A percentile compares a stretch with the other conserved stretches of the same genome.
These are phyloP conservation scores for Castanopsis chinensis DNA, from an alignment of 306 rosid species.

Conservation along the genomic window DNA sequence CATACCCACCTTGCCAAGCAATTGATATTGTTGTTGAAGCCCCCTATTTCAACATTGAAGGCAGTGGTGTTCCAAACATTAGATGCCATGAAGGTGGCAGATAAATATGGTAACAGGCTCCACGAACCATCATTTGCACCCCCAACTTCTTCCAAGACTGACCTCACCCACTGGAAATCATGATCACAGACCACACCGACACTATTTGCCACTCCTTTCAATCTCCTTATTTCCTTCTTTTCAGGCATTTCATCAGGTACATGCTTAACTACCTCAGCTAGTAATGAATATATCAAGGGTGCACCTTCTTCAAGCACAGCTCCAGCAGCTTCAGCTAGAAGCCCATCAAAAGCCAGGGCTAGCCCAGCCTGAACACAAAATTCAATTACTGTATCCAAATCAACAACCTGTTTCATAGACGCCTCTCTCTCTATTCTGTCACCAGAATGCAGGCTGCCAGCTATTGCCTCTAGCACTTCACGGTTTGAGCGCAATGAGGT, in stretches of 20 bases:
- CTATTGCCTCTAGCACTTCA: slow-evolving; percentile 82
- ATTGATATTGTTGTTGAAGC: slow-evolving; percentile 89
- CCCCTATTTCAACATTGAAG: slow-evolving; percentile 92
- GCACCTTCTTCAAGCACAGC: slow-evolving; percentile 84
- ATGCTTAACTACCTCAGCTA: slow-evolving; percentile 74
- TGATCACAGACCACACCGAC: slow-evolving; percentile 67
- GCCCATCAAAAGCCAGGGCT: slow-evolving; percentile 79
- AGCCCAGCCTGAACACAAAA: slow-evolving; percentile 95
- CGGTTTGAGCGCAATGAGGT: slow-evolving; percentile 86
- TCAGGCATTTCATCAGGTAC: slow-evolving; percentile 85
- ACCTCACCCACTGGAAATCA: slow-evolving; percentile 89
- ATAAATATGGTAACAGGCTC: slow-evolving; percentile 91
- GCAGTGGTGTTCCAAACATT: slow-evolving; percentile 87
- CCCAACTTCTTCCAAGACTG: slow-evolving; percentile 88
- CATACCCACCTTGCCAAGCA: slow-evolving; percentile 85
- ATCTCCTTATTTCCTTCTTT: slow-evolving; percentile 70
- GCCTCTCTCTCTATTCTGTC: slow-evolving; percentile 88
- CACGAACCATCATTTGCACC: slow-evolving; percentile 97
- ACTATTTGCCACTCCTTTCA: slow-evolving; percentile 81
- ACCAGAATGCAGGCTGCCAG: slow-evolving; percentile 82
- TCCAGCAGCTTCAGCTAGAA: slow-evolving; percentile 90
- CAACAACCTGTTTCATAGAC: slow-evolving; percentile 80
- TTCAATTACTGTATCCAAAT: slow-evolving; percentile 79
- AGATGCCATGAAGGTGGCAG: slow-evolving; percentile 93
- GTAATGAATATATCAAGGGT: slow-evolving; percentile 79